A percentile compares a stretch with the other conserved stretches of the same genome.
These are phyloP conservation scores for Phytophthora niederhauseri DNA, from an alignment of 352 stramenopile species.

Conservation along the genomic window DNA sequence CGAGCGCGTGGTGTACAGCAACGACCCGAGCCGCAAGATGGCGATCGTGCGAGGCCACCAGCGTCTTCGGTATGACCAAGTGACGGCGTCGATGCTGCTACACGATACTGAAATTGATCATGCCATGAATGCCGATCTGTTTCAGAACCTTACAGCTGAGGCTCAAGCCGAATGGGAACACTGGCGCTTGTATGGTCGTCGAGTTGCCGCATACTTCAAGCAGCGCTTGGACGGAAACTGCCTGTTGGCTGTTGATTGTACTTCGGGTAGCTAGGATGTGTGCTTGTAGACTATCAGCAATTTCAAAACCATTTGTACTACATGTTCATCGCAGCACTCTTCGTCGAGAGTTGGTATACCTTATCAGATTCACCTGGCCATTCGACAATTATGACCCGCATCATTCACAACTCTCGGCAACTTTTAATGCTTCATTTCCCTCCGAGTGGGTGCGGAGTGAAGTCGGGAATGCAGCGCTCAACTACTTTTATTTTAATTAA, in stretches of 20 bases:
- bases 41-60: slow-evolving; percentile 50
- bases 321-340: too few species aligned
- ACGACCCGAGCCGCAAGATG: slow-evolving; percentile 57
- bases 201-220: slow-evolving; percentile 47
- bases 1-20: slow-evolving; percentile 48
- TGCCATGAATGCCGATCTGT: slow-evolving; percentile 39
- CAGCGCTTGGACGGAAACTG: slow-evolving; percentile 42
- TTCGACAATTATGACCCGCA: too few species aligned
- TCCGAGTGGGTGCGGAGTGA: too few species aligned
- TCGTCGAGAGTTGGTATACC: too few species aligned
- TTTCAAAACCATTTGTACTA: too few species aligned
- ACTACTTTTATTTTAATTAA: too few species aligned
- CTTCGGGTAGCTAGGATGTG: slow-evolving; percentile 1
- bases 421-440: too few species aligned
- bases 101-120: slow-evolving; percentile 52
- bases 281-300: too few species aligned
- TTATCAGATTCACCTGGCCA: too few species aligned
- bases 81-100: slow-evolving; percentile 44
- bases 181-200: slow-evolving; percentile 33
- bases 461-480: too few species aligned
- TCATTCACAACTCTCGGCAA: too few species aligned
- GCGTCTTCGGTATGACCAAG: slow-evolving; percentile 47
- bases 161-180: slow-evolving; percentile 32
- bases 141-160: slow-evolving; percentile 21
- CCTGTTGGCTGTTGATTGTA: slow-evolving; percentile 19